Percentiles rank a stretch among this genome's conserved stretches.
These are phyloP conservation scores for Agastache rugosa DNA, from an alignment of 257 asterid species.

Conservation along the genomic window DNA sequence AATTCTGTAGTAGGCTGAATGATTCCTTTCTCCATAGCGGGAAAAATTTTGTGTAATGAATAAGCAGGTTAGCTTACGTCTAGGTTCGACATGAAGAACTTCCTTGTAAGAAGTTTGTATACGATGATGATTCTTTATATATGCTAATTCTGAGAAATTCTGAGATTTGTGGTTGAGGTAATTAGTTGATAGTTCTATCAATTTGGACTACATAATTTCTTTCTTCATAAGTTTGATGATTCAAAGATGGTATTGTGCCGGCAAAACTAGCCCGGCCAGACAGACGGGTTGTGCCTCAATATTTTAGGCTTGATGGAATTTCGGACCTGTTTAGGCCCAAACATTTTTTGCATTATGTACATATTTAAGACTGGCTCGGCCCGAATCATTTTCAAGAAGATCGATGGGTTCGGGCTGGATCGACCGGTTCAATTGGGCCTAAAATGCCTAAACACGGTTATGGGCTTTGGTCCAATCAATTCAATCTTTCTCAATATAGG, in stretches of 20 bases:
- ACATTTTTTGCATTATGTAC: too few relatives aligned
- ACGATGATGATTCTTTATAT: background rate
- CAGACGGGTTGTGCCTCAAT: too few relatives aligned
- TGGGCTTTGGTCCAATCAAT: background rate
- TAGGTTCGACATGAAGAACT: background rate
- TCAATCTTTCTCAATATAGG: background rate
- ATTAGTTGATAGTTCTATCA: background rate
- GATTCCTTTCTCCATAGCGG: conserved; percentile 14
- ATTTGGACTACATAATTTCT: too few relatives aligned
- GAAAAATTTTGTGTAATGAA: conserved; percentile 36
- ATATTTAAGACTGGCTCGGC: too few relatives aligned
- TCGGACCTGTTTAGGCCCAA: too few relatives aligned
- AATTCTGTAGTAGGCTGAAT: background rate
- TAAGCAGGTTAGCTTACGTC: background rate
- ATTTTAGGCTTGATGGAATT: too few relatives aligned
- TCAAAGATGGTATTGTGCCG: too few relatives aligned
- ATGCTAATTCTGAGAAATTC: background rate
- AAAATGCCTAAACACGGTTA: background rate
- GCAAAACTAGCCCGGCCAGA: too few relatives aligned
- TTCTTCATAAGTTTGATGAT: too few relatives aligned
- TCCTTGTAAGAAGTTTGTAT: background rate
- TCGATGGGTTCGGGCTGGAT: too few relatives aligned
- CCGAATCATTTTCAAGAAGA: too few relatives aligned
- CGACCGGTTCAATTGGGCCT: too few relatives aligned
- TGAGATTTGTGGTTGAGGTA: background rate